Base-by-base conservation (phyloP, 805 yeast species). In the Teunomyces gatunensis region DNA sequence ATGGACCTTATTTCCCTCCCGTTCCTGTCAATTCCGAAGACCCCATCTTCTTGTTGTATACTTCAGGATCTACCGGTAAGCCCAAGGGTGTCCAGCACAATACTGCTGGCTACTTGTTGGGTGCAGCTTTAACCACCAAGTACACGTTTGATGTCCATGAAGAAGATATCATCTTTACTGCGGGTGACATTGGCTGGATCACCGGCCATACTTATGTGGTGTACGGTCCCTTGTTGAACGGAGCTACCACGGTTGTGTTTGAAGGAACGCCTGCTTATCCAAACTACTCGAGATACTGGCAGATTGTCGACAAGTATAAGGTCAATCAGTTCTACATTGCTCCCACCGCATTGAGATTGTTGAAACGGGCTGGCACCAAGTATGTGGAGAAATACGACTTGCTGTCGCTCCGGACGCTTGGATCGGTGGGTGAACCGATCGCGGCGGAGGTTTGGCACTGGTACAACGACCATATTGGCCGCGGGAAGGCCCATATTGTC, bases 101-200 rank as follows among this genome's bases (percentile, higher is more conserved):
- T 49, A 91, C 97, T 49, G 99, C 88, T 53, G 99, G 98, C 54
- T 94, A 89, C 73, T 78, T 94, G 56, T 75, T 94, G 56, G 97
- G 97, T 52, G 97, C 98, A 23, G 82, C 89, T 47, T 74, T 91
- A 66, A 88, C 97, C 45, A 87, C 97, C 42, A 87, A 85, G 72
- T 92, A 91, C 71, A 90, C 90, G 41, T 92, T 94, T 67, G 98
- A 95, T 67, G 83, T 94, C 42, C 96, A 89, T 64, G 83, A 83
- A 50, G 87, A 85, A 52, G 98, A 94, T 68, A 78, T 87, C 39
- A 71, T 92, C 52, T 92, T 94, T 76, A 92, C 98, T 36, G 98
- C 98, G 34, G 98, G 98, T 64, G 98, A 94, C 67, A 89, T 94
- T 47, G 98, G 99, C 65, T 94, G 99, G 98, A 94, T 94, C 66